Evolutionary conservation across 352 stramenopile genomes (phyloP).

Genomic region (Phytophthora fragariae): DNA sequence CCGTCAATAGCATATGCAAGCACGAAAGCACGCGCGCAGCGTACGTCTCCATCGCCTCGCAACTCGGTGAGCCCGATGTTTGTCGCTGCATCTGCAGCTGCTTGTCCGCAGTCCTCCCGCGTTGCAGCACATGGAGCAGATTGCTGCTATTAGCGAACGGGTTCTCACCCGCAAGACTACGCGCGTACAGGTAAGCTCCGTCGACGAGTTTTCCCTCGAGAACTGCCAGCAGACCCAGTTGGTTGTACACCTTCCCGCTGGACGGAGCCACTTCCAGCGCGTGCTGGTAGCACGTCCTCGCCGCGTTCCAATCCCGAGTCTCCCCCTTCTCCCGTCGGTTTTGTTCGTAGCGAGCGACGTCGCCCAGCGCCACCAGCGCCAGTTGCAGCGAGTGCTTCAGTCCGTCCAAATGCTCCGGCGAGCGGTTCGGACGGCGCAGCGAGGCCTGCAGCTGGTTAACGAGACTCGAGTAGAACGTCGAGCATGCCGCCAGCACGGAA

Average conservation of each 20-base stretch:
- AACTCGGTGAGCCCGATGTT: background rate
- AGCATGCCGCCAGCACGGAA: conserved; percentile 20
- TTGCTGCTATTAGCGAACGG: conserved; percentile 53
- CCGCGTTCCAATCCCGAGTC: conserved; percentile 36
- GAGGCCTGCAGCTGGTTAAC: conserved; percentile 24
- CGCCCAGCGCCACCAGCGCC: conserved; percentile 57
- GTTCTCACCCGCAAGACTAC: conserved; percentile 49
- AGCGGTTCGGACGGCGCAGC: conserved; percentile 10
- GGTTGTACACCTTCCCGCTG: conserved; percentile 70
- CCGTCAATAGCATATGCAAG: conserved; percentile 21
- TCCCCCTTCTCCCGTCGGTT: conserved; percentile 23
- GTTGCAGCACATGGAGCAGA: conserved; percentile 45
- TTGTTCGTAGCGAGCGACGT: conserved; percentile 55
- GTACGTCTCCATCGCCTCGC: conserved; percentile 27
- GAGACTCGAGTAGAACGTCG: conserved; percentile 42
- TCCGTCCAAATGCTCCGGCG: conserved; percentile 26
- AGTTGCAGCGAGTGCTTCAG: conserved; percentile 49
- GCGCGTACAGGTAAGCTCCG: conserved; percentile 54
- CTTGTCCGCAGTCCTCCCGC: conserved; percentile 19
- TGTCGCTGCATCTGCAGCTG: conserved; percentile 19
- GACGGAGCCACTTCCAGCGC: conserved; percentile 48
- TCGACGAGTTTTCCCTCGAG: conserved; percentile 41
- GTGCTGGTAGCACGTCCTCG: conserved; percentile 45
- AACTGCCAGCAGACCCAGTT: conserved; percentile 58
- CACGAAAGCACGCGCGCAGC: conserved; percentile 25